phyloP scores from a whole-genome alignment of 306 rosid species.

The Lathyrus aphaca region DNA sequence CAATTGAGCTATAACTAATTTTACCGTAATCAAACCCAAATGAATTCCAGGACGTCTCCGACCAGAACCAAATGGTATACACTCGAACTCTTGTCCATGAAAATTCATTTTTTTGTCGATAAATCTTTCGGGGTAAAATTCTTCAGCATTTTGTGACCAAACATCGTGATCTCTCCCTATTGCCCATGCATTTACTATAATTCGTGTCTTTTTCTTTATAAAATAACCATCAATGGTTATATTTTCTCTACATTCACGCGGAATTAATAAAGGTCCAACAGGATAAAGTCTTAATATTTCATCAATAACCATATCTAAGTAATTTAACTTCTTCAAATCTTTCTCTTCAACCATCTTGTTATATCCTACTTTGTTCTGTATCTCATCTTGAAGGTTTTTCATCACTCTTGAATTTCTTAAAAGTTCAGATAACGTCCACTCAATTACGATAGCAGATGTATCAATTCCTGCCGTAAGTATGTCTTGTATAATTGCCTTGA shows the following conservation, averaged over 20 bases:
- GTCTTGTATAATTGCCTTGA: neutral
- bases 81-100: neutral
- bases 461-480: neutral
- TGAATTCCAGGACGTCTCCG: slow-evolving; percentile 2
- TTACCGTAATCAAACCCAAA: neutral
- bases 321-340: neutral
- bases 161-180: neutral
- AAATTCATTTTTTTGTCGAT: neutral
- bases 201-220: neutral
- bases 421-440: neutral
- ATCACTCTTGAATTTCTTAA: neutral
- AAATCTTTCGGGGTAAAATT: slow-evolving; percentile 4
- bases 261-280: neutral
- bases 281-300: neutral
- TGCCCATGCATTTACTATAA: slow-evolving; percentile 8
- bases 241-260: slow-evolving; percentile 2
- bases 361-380: neutral
- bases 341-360: neutral
- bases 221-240: slow-evolving; percentile 5
- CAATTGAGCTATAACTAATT: neutral
- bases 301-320: neutral
- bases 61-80: slow-evolving; percentile 10
- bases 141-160: neutral
- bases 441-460: neutral
- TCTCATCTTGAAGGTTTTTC: slow-evolving; percentile 7